Evolutionary conservation across 108 stramenopile species (phyloP).

Genomic region (Conticribra guillardii): DNA sequence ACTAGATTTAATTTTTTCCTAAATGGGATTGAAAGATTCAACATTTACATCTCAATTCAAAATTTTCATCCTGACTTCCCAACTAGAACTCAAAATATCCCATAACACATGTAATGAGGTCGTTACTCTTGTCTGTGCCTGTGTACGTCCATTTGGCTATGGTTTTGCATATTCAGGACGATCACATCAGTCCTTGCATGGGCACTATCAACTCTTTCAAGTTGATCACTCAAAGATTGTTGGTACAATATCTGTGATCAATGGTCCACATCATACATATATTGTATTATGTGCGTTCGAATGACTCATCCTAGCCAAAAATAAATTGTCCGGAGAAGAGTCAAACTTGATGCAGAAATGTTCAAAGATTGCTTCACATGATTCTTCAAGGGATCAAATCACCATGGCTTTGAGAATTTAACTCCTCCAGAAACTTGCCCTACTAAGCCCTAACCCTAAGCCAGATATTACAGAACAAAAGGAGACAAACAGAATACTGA

Average conservation of each 20-base stretch:
- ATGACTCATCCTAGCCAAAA: constrained; percentile 28
- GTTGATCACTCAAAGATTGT: constrained; percentile 24
- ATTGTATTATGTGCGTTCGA: constrained; percentile 13
- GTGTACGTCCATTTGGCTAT: constrained; percentile 17
- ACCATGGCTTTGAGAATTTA: constrained; percentile 16
- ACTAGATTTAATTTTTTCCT: no score
- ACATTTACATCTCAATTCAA: no score
- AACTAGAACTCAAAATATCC: no score
- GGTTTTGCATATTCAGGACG: constrained; percentile 17
- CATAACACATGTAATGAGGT: constrained; percentile 12
- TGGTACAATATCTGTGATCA: constrained; percentile 13
- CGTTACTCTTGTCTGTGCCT: not conserved
- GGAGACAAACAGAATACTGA: constrained; percentile 13
- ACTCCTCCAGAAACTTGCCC: constrained; percentile 15
- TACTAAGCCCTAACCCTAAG: no score
- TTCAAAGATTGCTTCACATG: constrained; percentile 14
- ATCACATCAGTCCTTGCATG: constrained; percentile 16
- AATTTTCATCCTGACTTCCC: no score
- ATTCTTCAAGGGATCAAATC: constrained; percentile 30
- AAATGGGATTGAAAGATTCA: no score
- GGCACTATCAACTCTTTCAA: constrained; percentile 25
- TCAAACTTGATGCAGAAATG: constrained; percentile 13
- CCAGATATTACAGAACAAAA: not conserved
- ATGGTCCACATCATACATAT: constrained; percentile 5
- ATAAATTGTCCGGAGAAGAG: constrained; percentile 1